Evolutionary conservation across 768 basidiomycete genomes (phyloP).

Genomic region (Lactarius evosmus): DNA sequence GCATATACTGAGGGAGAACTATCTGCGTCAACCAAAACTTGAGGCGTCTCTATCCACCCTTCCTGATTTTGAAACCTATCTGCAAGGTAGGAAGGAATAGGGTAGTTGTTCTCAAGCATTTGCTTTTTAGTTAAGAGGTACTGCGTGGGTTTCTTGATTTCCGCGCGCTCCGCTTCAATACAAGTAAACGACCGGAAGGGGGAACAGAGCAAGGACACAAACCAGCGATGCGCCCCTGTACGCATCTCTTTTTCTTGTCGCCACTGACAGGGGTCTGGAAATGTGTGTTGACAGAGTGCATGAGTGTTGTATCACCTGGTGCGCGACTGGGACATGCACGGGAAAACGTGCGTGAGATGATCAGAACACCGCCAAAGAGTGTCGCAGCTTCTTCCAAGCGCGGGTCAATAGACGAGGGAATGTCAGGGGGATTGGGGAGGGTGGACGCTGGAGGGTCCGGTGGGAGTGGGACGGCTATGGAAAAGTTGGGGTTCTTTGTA

Average conservation of each 20-base stretch:
- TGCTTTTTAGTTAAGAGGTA: constrained; percentile 77
- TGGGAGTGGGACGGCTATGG: constrained; percentile 45
- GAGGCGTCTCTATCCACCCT: too few species aligned
- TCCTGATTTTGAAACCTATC: constrained; percentile 58
- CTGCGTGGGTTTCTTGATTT: constrained; percentile 59
- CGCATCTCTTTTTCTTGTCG: constrained; percentile 72
- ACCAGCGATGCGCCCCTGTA: constrained; percentile 43
- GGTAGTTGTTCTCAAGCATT: constrained; percentile 94
- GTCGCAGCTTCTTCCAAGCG: constrained; percentile 27
- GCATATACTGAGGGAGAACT: constrained; percentile 60
- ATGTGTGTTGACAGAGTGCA: constrained; percentile 82
- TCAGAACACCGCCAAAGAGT: constrained; percentile 46
- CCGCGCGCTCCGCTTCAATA: constrained; percentile 50
- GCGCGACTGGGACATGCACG: constrained; percentile 92
- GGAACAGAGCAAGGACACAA: constrained; percentile 23
- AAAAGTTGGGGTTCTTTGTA: constrained; percentile 53
- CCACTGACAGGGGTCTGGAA: constrained; percentile 77
- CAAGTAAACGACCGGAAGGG: neutral
- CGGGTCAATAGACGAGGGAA: constrained; percentile 28
- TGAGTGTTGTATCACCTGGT: constrained; percentile 78
- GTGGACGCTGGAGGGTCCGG: constrained; percentile 33
- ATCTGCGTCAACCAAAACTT: too few species aligned
- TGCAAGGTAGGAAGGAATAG: constrained; percentile 79
- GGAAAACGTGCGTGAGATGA: constrained; percentile 76
- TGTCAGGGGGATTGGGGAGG: neutral